phyloP scores from a whole-genome alignment of 2,329 filamentous ascomycete genomes.

The Talaromyces pinophilus region DNA sequence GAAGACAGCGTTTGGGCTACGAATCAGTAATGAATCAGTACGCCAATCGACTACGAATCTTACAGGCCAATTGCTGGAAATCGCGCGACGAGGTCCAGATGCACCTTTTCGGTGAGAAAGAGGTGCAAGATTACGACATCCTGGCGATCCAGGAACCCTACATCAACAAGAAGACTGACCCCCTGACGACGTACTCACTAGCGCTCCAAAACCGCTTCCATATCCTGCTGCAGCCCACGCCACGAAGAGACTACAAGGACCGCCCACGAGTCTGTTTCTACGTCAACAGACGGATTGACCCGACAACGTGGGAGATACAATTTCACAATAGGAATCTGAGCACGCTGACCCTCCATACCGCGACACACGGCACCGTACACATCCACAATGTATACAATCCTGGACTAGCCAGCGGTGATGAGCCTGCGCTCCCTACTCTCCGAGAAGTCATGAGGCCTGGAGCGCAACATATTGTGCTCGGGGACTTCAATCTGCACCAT shows the following conservation, averaged over 20 bases:
- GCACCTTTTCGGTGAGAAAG: slow-evolving; percentile 20
- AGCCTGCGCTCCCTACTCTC: neutral
- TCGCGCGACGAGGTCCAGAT: slow-evolving; percentile 15
- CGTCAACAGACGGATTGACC: neutral
- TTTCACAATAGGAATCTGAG: neutral
- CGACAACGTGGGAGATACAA: neutral
- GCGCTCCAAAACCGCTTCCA: slow-evolving; percentile 13
- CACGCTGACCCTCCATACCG: neutral
- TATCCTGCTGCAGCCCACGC: neutral
- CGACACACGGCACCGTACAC: neutral
- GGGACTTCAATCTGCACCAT: neutral
- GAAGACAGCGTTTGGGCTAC: neutral
- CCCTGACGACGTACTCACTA: neutral
- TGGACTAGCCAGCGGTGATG: neutral
- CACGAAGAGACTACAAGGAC: neutral
- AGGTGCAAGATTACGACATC: slow-evolving; percentile 17
- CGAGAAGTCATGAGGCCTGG: neutral
- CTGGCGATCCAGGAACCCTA: slow-evolving; percentile 21
- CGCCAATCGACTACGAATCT: slow-evolving; percentile 1
- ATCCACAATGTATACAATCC: neutral
- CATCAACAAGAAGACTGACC: slow-evolving; percentile 3
- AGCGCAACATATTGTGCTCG: neutral
- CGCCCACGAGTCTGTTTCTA: neutral
- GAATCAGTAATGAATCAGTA: neutral
- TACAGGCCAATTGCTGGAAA: slow-evolving; percentile 10